A percentile compares a stretch with the other conserved stretches of the same genome.
Evolutionary conservation across 176 grass and related monocot genomes (phyloP).

Genomic region (Rhynchospora pubera): DNA sequence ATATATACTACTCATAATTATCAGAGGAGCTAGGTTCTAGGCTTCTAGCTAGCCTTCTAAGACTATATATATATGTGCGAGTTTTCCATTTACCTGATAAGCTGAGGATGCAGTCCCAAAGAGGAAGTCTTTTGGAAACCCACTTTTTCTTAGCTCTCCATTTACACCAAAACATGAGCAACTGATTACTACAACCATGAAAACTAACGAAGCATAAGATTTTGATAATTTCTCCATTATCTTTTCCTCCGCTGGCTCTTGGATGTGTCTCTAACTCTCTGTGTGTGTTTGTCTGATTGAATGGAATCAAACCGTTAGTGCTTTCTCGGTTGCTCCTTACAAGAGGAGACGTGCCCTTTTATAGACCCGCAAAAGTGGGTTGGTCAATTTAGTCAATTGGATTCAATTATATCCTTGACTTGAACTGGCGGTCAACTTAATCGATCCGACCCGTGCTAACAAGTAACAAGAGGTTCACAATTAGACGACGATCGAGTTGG

Average conservation of each 20-base stretch:
- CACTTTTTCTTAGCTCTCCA: slow-evolving; percentile 22
- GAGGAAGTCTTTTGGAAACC: slow-evolving; percentile 48
- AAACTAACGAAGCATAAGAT: background rate
- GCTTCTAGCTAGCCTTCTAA: background rate
- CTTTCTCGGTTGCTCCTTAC: background rate
- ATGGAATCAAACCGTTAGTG: background rate
- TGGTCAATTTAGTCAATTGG: background rate
- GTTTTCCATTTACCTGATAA: slow-evolving; percentile 38
- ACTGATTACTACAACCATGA: background rate
- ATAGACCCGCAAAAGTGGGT: background rate
- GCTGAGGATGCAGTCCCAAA: slow-evolving; percentile 77
- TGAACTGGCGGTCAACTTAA: background rate
- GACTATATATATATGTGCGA: background rate
- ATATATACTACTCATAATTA: background rate
- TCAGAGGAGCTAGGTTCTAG: background rate
- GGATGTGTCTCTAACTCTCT: background rate
- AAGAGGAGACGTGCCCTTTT: background rate
- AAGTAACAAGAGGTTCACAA: background rate
- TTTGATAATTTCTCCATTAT: background rate
- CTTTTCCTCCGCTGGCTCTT: background rate
- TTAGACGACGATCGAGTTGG: background rate
- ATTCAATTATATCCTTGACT: background rate
- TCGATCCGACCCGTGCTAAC: background rate
- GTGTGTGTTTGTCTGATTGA: background rate
- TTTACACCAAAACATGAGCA: background rate